Base-by-base conservation (phyloP, 2,329 filamentous ascomycete genomes). In the Fusarium burgessii region DNA sequence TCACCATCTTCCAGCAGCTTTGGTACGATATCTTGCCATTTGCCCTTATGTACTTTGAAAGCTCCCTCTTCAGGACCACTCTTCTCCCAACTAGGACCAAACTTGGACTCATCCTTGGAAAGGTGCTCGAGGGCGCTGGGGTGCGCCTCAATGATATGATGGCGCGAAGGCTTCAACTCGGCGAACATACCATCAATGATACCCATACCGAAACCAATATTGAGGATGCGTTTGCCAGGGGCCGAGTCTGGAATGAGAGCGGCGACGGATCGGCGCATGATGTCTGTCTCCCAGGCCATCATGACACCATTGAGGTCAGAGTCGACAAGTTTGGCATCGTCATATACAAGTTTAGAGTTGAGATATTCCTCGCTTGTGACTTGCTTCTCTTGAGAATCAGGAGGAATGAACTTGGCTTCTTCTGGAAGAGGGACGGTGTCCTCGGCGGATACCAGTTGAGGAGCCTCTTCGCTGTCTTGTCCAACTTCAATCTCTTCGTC, bases 251-350 rank as follows among this genome's bases (percentile, higher is more conserved):
- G 84, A 8, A 91, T 84, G 2, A 97, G 84, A 17, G 89, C 87
- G 68, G 91, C 87, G 47, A 94, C 93, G 58, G 92, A 93, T 54
- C 88, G 87, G 65, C 88, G 88, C 94, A 97, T 97, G 74, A 97
- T 96, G 71, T 91, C 89, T 4, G 91, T 92, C 81, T 97, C 94
- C 94, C 94, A 97, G 41, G 91, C 88, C 94, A 97, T 97, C 94
- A 97, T 97, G 47, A 97, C 93, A 56, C 93, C 93, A 78, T 97
- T 97, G 68, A 90, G 87, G 70, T 90, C 88, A 6, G 89, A 86
- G 77, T 96, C 93, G 10, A 96, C 86, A 5, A 96, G 87, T 65
- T 91, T 91, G 70, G 87, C 87, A 62, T 87, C 84, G 51, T 87
- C 85, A 80, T 92, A 92, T 17, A 87, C 90, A 25, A 94, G 84